Base-by-base conservation (phyloP, 306 rosid species). In the Trifolium subterraneum region DNA sequence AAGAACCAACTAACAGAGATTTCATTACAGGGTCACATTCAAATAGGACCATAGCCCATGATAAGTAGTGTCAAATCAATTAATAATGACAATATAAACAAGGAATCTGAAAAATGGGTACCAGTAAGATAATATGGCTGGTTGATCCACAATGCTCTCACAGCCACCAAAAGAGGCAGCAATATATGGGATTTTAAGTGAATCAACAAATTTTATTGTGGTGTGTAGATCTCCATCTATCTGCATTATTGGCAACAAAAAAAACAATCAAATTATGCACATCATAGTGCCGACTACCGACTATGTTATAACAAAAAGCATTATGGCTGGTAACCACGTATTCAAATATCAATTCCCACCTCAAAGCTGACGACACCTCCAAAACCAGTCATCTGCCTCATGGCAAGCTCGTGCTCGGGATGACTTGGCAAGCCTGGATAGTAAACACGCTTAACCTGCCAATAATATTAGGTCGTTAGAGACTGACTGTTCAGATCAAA, bases 91-190 rank as follows among this genome's bases (percentile, higher is more conserved):
- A 23, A 72, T 27, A n/a, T 50, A 51, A 59, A 51, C 51, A 48
- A 22, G 18, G 69, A 44, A 58, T 15, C 29, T 31, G 1, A 29
- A 29, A 52, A 61, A 27, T 50, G 51, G 25, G 68, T 91, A 93
- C 98, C 97, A 91, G 87, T 93, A 93, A 72, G 98, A 93, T 96
- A 93, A 83, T 62, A 89, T 89, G 56, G 98, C 98, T 36, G 98
- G 98, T 84, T 93, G 98, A 80, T 93, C 98, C 79, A 93, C 96
- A 72, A 93, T 93, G 90, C 98, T 93, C 84, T 93, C 98, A 76
- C 96, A 89, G 72, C 98, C 98, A 86, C 98, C 98, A 71, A 93
- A 93, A 42, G 98, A 93, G 8, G 98, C 89, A 22, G 97, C 98
- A 81, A 91, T 93, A 47, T 93, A 91, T 39, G 98, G 98, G 82